Percentiles rank a stretch among this genome's conserved stretches.
Evolutionary conservation across 176 grass and related monocot genomes (phyloP).

Genomic region (Zoysia japonica): DNA sequence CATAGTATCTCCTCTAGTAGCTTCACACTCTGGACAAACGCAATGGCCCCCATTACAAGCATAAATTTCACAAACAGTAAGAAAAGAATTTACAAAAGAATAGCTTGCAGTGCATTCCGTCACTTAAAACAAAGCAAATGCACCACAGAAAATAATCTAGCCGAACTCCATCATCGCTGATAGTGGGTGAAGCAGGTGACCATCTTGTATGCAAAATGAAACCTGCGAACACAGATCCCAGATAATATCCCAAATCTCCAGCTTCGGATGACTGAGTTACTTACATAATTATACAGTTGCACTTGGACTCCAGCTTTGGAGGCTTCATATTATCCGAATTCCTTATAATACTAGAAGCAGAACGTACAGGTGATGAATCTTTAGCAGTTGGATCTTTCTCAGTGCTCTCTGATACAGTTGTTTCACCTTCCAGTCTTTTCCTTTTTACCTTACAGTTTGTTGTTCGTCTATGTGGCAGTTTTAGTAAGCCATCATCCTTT

Average conservation of each 20-base stretch:
- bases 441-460: conserved; percentile 70
- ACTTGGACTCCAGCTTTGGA: conserved; percentile 90
- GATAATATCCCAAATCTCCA: background rate
- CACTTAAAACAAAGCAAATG: conserved; percentile 51
- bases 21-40: conserved; percentile 39
- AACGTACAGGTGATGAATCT: conserved; percentile 42
- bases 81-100: conserved; percentile 58
- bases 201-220: background rate
- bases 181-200: background rate
- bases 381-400: conserved; percentile 33
- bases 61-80: conserved; percentile 28
- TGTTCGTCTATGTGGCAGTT: conserved; percentile 45
- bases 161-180: background rate
- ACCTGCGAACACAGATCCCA: background rate
- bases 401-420: conserved; percentile 11
- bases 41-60: conserved; percentile 19
- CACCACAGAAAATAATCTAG: conserved; percentile 47
- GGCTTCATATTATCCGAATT: conserved; percentile 62
- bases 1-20: conserved; percentile 29
- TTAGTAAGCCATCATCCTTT: conserved; percentile 44
- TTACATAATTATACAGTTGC: conserved; percentile 97
- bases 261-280: background rate
- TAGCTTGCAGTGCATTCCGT: conserved; percentile 54
- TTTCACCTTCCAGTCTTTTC: conserved; percentile 80
- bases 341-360: conserved; percentile 45